Conservation (phyloP, 441 rosid genomes). For the Mallotus repandus region DNA sequence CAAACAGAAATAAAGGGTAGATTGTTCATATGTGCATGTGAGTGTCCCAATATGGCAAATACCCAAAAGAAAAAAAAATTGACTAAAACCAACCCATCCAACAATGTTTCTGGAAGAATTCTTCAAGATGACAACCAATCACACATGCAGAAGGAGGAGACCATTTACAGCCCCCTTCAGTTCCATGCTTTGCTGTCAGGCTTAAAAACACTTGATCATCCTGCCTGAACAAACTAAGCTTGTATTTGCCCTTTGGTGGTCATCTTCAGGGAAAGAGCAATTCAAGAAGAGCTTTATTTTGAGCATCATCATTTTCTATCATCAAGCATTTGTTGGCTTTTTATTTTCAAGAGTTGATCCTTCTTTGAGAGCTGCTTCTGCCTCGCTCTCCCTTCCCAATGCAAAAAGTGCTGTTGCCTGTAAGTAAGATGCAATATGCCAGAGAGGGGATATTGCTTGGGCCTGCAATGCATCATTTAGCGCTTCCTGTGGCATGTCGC, state of each 20-base stretch:
- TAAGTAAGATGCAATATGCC: conserved; percentile 78
- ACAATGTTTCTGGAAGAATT: conserved; percentile 31
- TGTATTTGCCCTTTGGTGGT: conserved; percentile 17
- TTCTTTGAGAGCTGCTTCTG: conserved; percentile 64
- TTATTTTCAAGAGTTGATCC: conserved; percentile 64
- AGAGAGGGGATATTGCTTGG: conserved; percentile 71
- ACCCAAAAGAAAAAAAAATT: conserved; percentile 10
- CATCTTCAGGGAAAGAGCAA: conserved; percentile 19
- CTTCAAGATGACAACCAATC: conserved; percentile 29
- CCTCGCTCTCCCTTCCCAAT: conserved; percentile 73
- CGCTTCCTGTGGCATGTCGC: conserved; percentile 66
- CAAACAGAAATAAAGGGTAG: conserved; percentile 17
- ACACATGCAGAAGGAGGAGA: conserved; percentile 18
- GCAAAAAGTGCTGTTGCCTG: conserved; percentile 66
- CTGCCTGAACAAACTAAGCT: conserved; percentile 15
- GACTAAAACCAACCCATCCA: conserved; percentile 35
- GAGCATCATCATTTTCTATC: conserved; percentile 9
- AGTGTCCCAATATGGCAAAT: conserved; percentile 7
- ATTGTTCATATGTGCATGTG: conserved; percentile 16
- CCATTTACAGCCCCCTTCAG: conserved; percentile 14
- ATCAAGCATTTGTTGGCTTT: conserved; percentile 36
- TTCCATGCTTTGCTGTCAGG: conserved; percentile 11
- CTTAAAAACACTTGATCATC: conserved; percentile 17
- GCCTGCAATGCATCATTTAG: conserved; percentile 71
- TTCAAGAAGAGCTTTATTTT: conserved; percentile 14